A percentile compares a stretch with the other conserved stretches of the same genome.
These are phyloP conservation scores for Termitomyces sp. DNA, from an alignment of 768 basidiomycete species.

Conservation along the genomic window DNA sequence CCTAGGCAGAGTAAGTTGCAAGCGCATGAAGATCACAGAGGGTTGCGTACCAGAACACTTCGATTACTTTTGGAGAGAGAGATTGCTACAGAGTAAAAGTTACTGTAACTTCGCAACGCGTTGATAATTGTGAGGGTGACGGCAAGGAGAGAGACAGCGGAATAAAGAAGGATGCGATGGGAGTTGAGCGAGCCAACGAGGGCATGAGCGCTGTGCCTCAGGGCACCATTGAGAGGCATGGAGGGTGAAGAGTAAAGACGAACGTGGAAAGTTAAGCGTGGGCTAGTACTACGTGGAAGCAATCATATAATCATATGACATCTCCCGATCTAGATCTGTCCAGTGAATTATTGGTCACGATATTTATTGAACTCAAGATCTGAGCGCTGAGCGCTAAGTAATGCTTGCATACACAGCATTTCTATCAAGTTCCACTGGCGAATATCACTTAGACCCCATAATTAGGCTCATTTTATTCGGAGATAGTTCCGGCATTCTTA, in stretches of 20 bases:
- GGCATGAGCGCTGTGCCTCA: constrained; percentile 50
- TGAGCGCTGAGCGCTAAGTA: too few relatives aligned
- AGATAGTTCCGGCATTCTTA: not conserved
- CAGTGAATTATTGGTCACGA: too few relatives aligned
- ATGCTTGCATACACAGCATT: too few relatives aligned
- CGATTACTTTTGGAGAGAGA: constrained; percentile 90
- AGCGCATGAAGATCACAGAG: not conserved
- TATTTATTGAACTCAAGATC: too few relatives aligned
- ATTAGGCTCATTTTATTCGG: not conserved
- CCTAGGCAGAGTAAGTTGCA: constrained; percentile 38
- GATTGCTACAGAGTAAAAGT: constrained; percentile 93
- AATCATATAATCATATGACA: constrained; percentile 1
- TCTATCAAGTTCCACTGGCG: too few relatives aligned
- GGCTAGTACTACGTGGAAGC: too few relatives aligned
- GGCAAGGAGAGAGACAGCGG: constrained; percentile 59
- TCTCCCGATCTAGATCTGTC: not conserved
- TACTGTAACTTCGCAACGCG: constrained; percentile 78
- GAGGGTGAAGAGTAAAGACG: constrained; percentile 1
- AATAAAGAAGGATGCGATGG: constrained; percentile 70
- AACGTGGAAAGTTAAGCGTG: not conserved
- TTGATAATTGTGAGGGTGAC: constrained; percentile 73
- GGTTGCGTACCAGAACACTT: constrained; percentile 74
- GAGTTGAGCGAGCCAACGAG: constrained; percentile 49
- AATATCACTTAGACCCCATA: too few relatives aligned
- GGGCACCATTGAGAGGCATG: constrained; percentile 49